Evolutionary conservation across 164 flowering plant species (phyloP), one percentile per base, ranked within the genome.

Genomic region (Nymphaea thermarum): DNA sequence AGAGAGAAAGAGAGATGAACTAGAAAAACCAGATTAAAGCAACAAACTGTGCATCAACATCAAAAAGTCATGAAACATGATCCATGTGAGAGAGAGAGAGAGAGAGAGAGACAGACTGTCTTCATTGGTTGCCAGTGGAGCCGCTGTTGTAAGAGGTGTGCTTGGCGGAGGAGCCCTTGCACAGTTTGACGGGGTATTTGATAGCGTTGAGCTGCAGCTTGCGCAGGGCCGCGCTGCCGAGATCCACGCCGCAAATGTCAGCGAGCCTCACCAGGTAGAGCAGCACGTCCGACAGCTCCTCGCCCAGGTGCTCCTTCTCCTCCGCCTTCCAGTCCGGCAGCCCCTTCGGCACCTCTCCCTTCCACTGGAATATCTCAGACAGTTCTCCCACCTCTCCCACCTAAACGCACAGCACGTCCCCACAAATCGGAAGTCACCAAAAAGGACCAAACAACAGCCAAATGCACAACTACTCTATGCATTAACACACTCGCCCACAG

Each of bases 341-440:
- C 15, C 85, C 85, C 70, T 69, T 82, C 36, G 67, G 79, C 4
- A 84, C 82, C 71, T 80, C 83, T 43, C 82, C 85, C 64, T 75
- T 82, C 85, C 87, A 84, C 42, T 81, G 84, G 65, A 83, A 81
- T 75, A 83, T 81, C 72, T 83, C 82, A 1, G 82, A 79, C 0
- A 79, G 70, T 70, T 79, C 82, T 10, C 82, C 82, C 7, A 82
- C 81, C 63, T 76, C 85, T 3, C 81, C 82, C 12, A 77, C 80
- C 81, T 79, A 59, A 5, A 25, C 36, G 36, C 36, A 25, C 36
- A 25, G 36, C 36, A 25, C 36, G 36, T 1, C 36, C 36, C 36
- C 36, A 25, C 36, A 42, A 25, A 25, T 25, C 36, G 36, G 36
- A 25, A 25, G 36, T 25, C 36, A 25, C 36, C 36, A 25, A 25